phyloP scores from a whole-genome alignment of 2,329 filamentous ascomycete genomes.

The Alternaria gaisen region DNA sequence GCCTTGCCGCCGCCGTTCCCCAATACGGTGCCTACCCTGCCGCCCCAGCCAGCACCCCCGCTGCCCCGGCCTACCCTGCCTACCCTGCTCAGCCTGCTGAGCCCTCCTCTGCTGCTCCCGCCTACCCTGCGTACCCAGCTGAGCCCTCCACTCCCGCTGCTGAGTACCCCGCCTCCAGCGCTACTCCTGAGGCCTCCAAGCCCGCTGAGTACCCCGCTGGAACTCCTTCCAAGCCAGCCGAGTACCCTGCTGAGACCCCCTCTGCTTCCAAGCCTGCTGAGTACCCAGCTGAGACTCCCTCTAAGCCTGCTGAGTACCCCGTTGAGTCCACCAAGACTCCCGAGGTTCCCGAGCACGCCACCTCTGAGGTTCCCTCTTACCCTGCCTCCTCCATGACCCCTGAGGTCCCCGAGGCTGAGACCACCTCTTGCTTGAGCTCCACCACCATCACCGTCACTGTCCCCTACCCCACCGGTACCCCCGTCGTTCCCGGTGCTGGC shows the following conservation, averaged over 20 bases:
- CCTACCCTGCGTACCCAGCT: constrained; percentile 22
- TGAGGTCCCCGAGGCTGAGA: constrained; percentile 18
- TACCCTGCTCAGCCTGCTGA: constrained; percentile 17
- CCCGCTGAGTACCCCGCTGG: constrained; percentile 11
- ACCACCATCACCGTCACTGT: constrained; percentile 56
- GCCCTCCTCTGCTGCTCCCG: constrained; percentile 14
- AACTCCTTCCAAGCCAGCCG: constrained; percentile 11
- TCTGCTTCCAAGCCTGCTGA: constrained; percentile 11
- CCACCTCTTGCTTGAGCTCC: constrained; percentile 51
- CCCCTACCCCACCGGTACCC: constrained; percentile 49
- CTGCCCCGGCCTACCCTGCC: constrained; percentile 29
- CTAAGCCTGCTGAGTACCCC: constrained; percentile 13
- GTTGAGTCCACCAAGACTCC: constrained; percentile 13
- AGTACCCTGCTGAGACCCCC: constrained; percentile 14
- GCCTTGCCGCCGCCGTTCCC: constrained; percentile 44
- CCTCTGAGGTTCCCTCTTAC: constrained; percentile 8
- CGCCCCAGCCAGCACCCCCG: constrained; percentile 16
- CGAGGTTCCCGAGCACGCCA: constrained; percentile 20
- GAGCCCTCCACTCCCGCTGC: constrained; percentile 16
- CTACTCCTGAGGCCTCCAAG: neutral
- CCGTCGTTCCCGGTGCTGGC: constrained; percentile 13
- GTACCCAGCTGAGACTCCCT: constrained; percentile 12
- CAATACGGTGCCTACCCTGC: constrained; percentile 32
- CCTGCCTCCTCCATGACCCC: constrained; percentile 12
- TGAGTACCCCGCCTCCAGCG: neutral